Evolutionary conservation across 179 eudicot species (phyloP), one percentile per base, ranked within the genome.

Genomic region (Spergularia azorica): DNA sequence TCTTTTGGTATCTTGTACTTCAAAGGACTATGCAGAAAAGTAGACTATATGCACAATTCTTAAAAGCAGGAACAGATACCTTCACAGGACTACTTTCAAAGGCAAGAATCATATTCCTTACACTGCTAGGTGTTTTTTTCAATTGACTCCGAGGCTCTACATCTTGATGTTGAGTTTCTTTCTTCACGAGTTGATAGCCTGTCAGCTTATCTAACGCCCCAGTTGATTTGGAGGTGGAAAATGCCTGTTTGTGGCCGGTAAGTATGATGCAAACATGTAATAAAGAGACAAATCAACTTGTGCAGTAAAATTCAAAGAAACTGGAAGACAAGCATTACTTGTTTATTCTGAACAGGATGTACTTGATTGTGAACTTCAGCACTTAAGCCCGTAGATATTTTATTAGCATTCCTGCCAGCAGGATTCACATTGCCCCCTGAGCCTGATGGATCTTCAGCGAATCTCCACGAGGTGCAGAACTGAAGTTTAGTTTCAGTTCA

Each of bases 81-180:
- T 92, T 83, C 73, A 82, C 69, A 69, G 78, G 84, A 76, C 79
- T 86, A 84, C 75, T 86, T 84, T 92, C 94, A 77, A 92, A 88
- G 78, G 91, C 94, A 83, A 80, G 84, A 59, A 87, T 85, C 90
- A 88, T 86, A 80, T 90, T 88, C 85, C 86, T 88, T 83, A 94
- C 89, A 79, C 73, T 86, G 87, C 85, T 88, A 38, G 96, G 85
- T 58, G 83, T 79, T 84, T 72, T 90, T 67, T 82, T 80, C 70
- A 77, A 59, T 57, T 85, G 80, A 73, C 67, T 78, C 80, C 74
- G 89, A 80, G 81, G 76, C 80, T 83, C 82, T 16, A 63, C 69
- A 59, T 85, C 78, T 70, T 62, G 52, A 21, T 61, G 75, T 21
- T 51, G 74, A 80, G 46, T 52, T 32, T 61, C 82, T 79, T 83